Evolutionary conservation across 331 rosid genomes (phyloP).

Genomic region (Dryas integrifolia): DNA sequence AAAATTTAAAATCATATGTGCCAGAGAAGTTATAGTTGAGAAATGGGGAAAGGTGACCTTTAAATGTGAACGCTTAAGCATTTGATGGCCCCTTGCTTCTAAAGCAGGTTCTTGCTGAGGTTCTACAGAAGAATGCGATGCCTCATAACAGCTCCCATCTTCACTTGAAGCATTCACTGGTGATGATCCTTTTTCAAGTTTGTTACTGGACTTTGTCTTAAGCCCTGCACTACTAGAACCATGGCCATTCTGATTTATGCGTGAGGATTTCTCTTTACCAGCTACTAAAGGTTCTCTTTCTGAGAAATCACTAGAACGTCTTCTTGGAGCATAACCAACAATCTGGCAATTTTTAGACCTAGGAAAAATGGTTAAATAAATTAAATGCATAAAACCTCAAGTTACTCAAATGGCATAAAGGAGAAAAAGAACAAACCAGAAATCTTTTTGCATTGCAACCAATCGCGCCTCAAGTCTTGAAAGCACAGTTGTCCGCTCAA

Average conservation of each 20-base stretch:
- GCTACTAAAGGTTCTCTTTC: not conserved
- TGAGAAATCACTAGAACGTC: conserved; percentile 4
- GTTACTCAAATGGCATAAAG: not conserved
- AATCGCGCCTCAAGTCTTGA: conserved; percentile 38
- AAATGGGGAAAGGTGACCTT: conserved; percentile 7
- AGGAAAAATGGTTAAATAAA: conserved; percentile 1
- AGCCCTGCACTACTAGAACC: conserved; percentile 1
- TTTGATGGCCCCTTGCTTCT: not conserved
- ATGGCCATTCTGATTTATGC: conserved; percentile 5
- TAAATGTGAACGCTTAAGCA: not conserved
- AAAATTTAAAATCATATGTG: not conserved
- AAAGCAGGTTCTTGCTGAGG: conserved; percentile 8
- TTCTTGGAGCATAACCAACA: conserved; percentile 39
- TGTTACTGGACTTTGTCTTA: not conserved
- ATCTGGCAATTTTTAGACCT: conserved; percentile 35
- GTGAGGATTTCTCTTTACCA: conserved; percentile 1
- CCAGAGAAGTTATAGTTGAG: not conserved
- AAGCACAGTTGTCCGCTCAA: conserved; percentile 41
- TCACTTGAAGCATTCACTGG: not conserved
- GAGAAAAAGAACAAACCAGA: conserved; percentile 25
- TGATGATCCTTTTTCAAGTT: not conserved
- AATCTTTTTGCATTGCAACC: conserved; percentile 25
- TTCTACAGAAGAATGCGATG: not conserved
- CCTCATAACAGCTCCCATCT: conserved; percentile 6
- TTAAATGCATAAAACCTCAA: not conserved